Conservation (phyloP, 1,284 basidiomycete species). For the Sanghuangporus weigelae region DNA sequence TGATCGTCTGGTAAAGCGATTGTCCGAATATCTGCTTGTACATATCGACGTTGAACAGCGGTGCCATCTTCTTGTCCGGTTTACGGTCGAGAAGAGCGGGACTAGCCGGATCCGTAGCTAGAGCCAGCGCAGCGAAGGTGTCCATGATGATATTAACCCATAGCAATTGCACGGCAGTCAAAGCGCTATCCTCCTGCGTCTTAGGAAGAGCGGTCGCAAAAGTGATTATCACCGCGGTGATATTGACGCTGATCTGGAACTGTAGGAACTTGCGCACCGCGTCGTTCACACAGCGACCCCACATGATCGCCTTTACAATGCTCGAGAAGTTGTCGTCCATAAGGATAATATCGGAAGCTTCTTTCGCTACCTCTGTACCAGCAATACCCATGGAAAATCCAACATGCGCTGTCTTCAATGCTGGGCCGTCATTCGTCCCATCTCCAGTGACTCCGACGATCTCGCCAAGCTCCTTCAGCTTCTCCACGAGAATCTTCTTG, state of each 20-base stretch:
- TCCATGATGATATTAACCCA: conserved; percentile 99
- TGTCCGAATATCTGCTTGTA: conserved; percentile 93
- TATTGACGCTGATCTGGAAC: conserved; percentile 96
- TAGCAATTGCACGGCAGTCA: conserved; percentile 92
- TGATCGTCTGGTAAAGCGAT: conserved; percentile 80
- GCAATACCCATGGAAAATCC: conserved; percentile 99
- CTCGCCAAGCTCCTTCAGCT: conserved; percentile 83
- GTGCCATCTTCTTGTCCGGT: conserved; percentile 84
- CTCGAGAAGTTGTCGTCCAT: conserved; percentile 98
- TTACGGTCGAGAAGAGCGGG: conserved; percentile 79
- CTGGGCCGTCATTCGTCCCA: conserved; percentile 97
- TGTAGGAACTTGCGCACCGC: conserved; percentile 96
- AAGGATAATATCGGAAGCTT: conserved; percentile 97
- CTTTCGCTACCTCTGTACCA: conserved; percentile 98
- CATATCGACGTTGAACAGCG: conserved; percentile 89
- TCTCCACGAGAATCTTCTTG: conserved; percentile 91
- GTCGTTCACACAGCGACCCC: conserved; percentile 98
- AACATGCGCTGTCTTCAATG: conserved; percentile 90
- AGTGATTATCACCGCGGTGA: conserved; percentile 92
- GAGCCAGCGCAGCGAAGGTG: conserved; percentile 93
- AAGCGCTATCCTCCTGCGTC: conserved; percentile 67
- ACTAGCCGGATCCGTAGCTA: conserved; percentile 93
- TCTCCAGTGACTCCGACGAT: conserved; percentile 98
- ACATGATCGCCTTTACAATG: conserved; percentile 96
- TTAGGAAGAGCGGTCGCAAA: conserved; percentile 88